These are phyloP conservation scores for Groenewaldozyma salmanticensis DNA, from an alignment of 805 yeast genomes.

Conservation along the genomic window DNA sequence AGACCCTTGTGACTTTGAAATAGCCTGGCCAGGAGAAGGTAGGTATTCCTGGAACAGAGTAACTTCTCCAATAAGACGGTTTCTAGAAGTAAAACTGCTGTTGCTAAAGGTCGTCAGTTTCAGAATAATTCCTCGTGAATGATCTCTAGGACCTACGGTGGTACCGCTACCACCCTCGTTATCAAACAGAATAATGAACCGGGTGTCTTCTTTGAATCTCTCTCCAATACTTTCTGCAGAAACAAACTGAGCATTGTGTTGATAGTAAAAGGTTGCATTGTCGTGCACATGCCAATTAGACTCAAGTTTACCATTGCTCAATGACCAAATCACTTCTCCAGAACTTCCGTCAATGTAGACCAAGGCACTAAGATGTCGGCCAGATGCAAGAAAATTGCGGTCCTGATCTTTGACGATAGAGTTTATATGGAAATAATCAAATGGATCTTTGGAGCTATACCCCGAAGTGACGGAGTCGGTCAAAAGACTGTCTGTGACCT, in stretches of 20 bases:
- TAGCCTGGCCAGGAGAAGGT: neutral
- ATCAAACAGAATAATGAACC: conserved; percentile 1
- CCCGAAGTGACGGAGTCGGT: neutral
- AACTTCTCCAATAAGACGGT: neutral
- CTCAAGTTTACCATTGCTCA: neutral
- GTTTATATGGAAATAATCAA: conserved; percentile 6
- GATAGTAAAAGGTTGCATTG: conserved; percentile 6
- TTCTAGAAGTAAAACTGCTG: neutral
- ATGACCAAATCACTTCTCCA: conserved; percentile 5
- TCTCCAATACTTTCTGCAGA: conserved; percentile 1
- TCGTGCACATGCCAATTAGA: neutral
- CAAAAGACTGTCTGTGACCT: neutral
- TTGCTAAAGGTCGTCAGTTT: neutral
- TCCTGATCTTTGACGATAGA: conserved; percentile 3
- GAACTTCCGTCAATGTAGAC: conserved; percentile 4
- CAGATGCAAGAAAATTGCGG: conserved; percentile 4
- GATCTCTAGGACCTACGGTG: neutral
- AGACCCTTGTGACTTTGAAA: conserved; percentile 3
- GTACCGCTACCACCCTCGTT: neutral
- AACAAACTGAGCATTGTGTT: conserved; percentile 6
- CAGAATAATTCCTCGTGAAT: conserved; percentile 26
- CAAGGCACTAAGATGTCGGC: conserved; percentile 3
- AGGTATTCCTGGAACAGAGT: conserved; percentile 3
- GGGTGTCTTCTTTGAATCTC: neutral
- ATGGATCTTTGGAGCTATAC: neutral